Evolutionary conservation across 75 land plant genomes (phyloP), one percentile per base, ranked within the genome.

Genomic region (Picea sitchensis): DNA sequence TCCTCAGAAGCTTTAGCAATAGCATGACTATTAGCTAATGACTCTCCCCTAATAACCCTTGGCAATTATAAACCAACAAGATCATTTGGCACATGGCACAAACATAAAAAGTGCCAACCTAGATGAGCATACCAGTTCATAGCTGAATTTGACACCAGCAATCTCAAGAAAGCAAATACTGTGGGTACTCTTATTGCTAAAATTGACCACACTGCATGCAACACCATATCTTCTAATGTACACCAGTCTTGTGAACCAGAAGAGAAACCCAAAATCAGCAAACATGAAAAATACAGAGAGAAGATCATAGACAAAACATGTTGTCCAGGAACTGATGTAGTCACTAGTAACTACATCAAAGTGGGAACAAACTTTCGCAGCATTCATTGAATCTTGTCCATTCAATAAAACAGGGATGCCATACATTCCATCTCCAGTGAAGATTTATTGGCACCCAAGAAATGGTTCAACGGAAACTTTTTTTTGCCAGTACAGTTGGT

Each of bases 371-470:
- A 51, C 9, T 51, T 51, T 51, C 56, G 9, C 11, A 8, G 11
- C 0, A 51, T 7, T 51, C 9, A 51, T 51, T 51, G 56, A 12
- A 51, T 51, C 11, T 51, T 51, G 2, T 9, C 56, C 56, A 51
- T 51, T 51, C 11, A 1, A 0, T 51, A 51, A 9, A 51, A 9
- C 11, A 51, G 11, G 56, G 56, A 51, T 51, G 9, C 21, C 17
- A 67, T 93, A 96, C 99, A 88, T 91, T 58, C 99, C 96, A 86
- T 96, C 99, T 18, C 90, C 92, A 64, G 91, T 96, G 15, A 94
- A 2, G 94, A 92, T 77, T 96, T 96, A 80, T 94, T 90, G 13
- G 99, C 94, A 1, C 99, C 99, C 77, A 96, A 73, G 58, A 88
- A 85, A 80, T 96, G 99, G 61, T 51, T 51, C 11, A 51, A 51